Evolutionary conservation across 192 early-diverging fungal genomes (phyloP).

Genomic region (Entophlyctis luteolus): DNA sequence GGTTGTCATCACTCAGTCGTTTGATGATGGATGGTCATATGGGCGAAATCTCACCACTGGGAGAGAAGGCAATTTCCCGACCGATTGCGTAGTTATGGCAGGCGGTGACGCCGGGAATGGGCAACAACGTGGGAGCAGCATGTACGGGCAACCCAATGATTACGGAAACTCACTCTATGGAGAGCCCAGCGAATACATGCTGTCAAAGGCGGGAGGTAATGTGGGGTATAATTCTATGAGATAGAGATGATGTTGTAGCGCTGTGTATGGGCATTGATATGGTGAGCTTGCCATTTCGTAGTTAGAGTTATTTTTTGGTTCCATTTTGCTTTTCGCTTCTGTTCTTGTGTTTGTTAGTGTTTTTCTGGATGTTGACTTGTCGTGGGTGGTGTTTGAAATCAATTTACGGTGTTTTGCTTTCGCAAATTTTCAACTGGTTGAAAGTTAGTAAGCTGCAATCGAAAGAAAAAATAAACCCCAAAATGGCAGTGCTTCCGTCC

Average conservation of each 20-base stretch:
- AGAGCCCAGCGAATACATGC: background rate
- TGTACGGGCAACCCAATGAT: background rate
- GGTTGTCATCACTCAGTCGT: background rate
- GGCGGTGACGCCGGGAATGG: background rate
- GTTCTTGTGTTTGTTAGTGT: too few relatives aligned
- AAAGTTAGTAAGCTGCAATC: background rate
- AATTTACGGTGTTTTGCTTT: too few relatives aligned
- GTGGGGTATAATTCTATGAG: too few relatives aligned
- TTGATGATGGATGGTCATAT: conserved; percentile 8
- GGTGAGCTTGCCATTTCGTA: background rate
- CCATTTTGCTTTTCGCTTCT: too few relatives aligned
- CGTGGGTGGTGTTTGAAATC: too few relatives aligned
- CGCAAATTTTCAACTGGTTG: too few relatives aligned
- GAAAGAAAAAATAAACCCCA: background rate
- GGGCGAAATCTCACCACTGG: conserved; percentile 5
- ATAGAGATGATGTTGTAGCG: too few relatives aligned
- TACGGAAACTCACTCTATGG: background rate
- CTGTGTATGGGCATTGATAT: too few relatives aligned
- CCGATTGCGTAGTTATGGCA: background rate
- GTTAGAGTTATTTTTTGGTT: background rate
- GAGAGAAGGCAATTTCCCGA: conserved; percentile 1
- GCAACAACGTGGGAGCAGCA: background rate
- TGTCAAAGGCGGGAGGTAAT: too few relatives aligned
- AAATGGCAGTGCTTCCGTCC: background rate
- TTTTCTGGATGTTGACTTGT: too few relatives aligned